Base-by-base conservation (phyloP, 1,139 yeast genomes). In the Candida tropicalis region DNA sequence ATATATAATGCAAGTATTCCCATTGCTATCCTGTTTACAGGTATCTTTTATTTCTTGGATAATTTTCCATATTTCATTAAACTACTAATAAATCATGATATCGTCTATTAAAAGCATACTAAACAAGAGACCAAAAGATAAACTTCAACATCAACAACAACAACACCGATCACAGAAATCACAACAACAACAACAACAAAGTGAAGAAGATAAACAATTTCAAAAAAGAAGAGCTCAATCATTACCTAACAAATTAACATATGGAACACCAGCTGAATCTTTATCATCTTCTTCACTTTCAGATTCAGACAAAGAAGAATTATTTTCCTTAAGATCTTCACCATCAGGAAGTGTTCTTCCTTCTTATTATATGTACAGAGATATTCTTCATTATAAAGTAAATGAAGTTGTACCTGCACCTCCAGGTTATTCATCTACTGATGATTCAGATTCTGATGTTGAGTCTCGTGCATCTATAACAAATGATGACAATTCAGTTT, bases 311-410 rank as follows among this genome's bases (percentile, higher is more conserved):
- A 31, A 10, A 17, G 25, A 31, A 12, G 35, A 31, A 6, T 9
- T 31, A 2, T 31, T 15, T 17, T 31, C 24, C 25, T 27, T 27
- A 5, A 25, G 15, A 15, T 18, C 35, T 5, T 17, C 24, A 10
- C 35, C 35, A 11, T 24, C 35, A 18, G 35, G 34, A 11, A 32
- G 27, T 18, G 7, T 40, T n/a, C 37, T 47, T n/a, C 50, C 50
- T 17, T 47, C 50, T 8, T 47, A 47, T 25, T 45, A 43, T 27
- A 47, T 47, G 50, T 42, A 44, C 25, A 38, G 35, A 35, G 29
- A 44, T 6, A 40, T 44, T 7, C n/a, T 42, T 3, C 33, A 36
- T 17, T 35, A 26, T 5, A 46, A 40, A 23, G 32, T 45, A 17
- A 18, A 15, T 9, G 31, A 36, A 7, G 23, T 34, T 9, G 35